Base-by-base conservation (phyloP, 208 protist species). In the Crithidia bombi region DNA sequence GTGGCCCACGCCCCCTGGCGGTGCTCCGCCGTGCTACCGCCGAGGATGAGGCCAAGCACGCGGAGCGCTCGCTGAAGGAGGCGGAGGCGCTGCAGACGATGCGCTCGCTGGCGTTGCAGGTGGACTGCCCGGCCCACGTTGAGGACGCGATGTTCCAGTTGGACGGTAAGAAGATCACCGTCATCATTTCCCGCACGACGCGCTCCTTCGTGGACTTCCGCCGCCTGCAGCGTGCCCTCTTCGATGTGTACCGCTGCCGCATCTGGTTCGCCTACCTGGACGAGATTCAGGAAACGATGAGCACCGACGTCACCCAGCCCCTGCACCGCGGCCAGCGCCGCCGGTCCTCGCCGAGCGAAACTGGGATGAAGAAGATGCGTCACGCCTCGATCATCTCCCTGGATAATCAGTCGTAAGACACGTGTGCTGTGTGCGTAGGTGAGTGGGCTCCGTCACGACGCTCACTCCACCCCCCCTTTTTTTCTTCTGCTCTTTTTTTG, bases 221-320 rank as follows among this genome's bases (percentile, higher is more conserved):
- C 19, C 77, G 79, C 46, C 67, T 94, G 35, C 89, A 94, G 78
- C 85, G 89, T 19, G 83, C 78, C 0, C 78, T 81, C 26, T 94
- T 86, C 52, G 82, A 94, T 14, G 74, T 85, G 9, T 94, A 83
- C 72, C 85, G 83, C 52, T 94, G 89, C 80, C 85, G 89, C 44
- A 77, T 94, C 30, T 94, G 89, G 89, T 89, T 89, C 65, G 76
- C 81, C 32, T 94, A 94, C 80, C 66, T 90, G 2, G 89, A 94
- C 61, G 89, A 94, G 69, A 89, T 94, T 39, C 65, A 78, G 41
- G 78, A 84, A 63, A 88, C 83, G 44, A 85, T 83, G 75, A 82
- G 78, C 65, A 88, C 83, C 30, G 79, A 88, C 4, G 71, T 80
- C 47, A 78, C 50, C 38, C 71, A 71, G 52, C 78, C 79, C 5